Conservation (phyloP, 2,329 filamentous ascomycete species). For the Phoma sp. region DNA sequence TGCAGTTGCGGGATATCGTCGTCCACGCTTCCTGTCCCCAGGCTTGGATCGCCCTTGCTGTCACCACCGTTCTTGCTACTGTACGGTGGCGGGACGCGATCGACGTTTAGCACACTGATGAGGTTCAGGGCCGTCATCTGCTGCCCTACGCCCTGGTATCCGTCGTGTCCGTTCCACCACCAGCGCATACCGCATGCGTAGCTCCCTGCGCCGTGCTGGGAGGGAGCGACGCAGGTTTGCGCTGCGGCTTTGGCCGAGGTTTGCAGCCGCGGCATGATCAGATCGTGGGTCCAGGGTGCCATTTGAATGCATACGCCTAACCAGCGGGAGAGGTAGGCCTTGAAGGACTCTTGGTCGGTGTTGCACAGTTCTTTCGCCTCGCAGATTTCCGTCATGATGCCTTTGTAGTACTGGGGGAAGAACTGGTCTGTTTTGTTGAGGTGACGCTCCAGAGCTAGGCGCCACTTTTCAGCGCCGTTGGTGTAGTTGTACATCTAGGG, state of each 20-base stretch:
- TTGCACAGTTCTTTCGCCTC: slow-evolving; percentile 51
- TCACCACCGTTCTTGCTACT: slow-evolving; percentile 60
- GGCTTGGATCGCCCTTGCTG: slow-evolving; percentile 52
- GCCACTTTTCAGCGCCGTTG: slow-evolving; percentile 45
- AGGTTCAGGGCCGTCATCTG: slow-evolving; percentile 64
- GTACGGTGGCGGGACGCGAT: slow-evolving; percentile 50
- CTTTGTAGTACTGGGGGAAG: slow-evolving; percentile 44
- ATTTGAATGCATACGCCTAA: slow-evolving; percentile 63
- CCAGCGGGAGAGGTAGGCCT: slow-evolving; percentile 56
- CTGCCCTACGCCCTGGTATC: slow-evolving; percentile 60
- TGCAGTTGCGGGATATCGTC: slow-evolving; percentile 26
- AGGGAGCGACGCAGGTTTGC: slow-evolving; percentile 58
- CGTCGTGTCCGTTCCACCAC: slow-evolving; percentile 52
- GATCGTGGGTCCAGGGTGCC: slow-evolving; percentile 61
- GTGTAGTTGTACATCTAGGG: slow-evolving; percentile 50
- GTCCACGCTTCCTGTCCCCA: slow-evolving; percentile 45
- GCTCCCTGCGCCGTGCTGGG: slow-evolving; percentile 41
- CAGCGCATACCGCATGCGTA: slow-evolving; percentile 53
- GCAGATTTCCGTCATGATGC: slow-evolving; percentile 54
- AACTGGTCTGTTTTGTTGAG: slow-evolving; percentile 46
- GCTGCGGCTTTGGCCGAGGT: slow-evolving; percentile 63
- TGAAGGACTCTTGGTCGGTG: slow-evolving; percentile 54
- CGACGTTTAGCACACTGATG: slow-evolving; percentile 54
- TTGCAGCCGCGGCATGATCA: slow-evolving; percentile 60
- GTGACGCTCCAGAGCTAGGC: slow-evolving; percentile 36